Conservation (phyloP, 352 stramenopile species). For the Pythium brassicae region DNA sequence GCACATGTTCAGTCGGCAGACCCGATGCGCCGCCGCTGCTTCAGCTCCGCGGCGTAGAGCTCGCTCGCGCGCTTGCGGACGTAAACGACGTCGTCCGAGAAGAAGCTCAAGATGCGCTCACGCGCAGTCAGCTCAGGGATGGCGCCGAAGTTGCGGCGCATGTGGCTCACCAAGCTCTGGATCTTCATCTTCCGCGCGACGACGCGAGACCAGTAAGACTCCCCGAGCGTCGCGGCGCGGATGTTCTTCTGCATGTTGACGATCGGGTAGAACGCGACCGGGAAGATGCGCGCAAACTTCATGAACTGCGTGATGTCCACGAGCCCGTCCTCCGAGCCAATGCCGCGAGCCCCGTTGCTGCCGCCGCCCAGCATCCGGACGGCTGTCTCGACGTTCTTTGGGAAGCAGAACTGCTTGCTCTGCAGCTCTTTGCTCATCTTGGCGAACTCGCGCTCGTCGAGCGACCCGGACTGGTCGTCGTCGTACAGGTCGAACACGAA, state of each 20-base stretch:
- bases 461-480: constrained; percentile 39
- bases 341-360: constrained; percentile 16
- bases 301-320: constrained; percentile 47
- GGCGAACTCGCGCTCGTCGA: constrained; percentile 60
- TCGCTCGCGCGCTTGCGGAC: constrained; percentile 49
- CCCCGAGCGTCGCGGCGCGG: constrained; percentile 30
- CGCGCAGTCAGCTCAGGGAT: constrained; percentile 35
- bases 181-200: constrained; percentile 50
- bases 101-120: constrained; percentile 39
- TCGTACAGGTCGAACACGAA: constrained; percentile 75
- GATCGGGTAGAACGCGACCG: constrained; percentile 49
- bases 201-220: constrained; percentile 33
- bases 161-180: constrained; percentile 48
- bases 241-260: constrained; percentile 60
- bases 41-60: constrained; percentile 39
- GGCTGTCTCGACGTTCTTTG: constrained; percentile 53
- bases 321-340: constrained; percentile 30
- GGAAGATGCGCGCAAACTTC: constrained; percentile 44
- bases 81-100: constrained; percentile 35
- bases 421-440: constrained; percentile 65
- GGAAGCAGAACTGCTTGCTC: constrained; percentile 60
- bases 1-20: constrained; percentile 1
- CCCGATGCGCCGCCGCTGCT: constrained; percentile 24
- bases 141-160: constrained; percentile 45
- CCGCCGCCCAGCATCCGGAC: constrained; percentile 45